These are phyloP conservation scores for Parasarocladium wereldwijsianum DNA, from an alignment of 2,329 filamentous ascomycete species.

Conservation along the genomic window DNA sequence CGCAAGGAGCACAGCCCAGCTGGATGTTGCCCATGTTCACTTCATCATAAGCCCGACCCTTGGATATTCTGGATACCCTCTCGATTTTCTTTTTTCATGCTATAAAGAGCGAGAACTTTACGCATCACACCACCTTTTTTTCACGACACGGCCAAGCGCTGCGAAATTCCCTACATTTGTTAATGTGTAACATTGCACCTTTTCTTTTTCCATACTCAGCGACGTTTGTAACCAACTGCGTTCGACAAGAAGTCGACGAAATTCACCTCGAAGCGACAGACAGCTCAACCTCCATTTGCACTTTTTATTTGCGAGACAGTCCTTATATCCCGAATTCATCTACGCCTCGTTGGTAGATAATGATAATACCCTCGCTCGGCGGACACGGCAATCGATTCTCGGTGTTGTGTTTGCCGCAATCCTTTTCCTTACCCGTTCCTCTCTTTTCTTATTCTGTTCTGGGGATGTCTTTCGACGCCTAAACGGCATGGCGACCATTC, in stretches of 20 bases:
- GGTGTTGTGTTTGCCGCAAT: too few species aligned
- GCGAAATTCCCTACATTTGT: too few species aligned
- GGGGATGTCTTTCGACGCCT: background rate
- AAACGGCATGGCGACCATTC: background rate
- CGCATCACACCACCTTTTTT: too few species aligned
- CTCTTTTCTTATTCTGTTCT: background rate
- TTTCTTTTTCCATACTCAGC: too few species aligned
- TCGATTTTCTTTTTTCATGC: background rate
- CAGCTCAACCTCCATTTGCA: constrained; percentile 2
- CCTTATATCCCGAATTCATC: too few species aligned
- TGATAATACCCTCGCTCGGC: constrained; percentile 3
- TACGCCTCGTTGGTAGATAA: constrained; percentile 2
- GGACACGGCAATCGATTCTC: constrained; percentile 3
- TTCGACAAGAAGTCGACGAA: constrained; percentile 4
- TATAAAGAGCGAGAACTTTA: constrained; percentile 2
- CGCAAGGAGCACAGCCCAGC: constrained; percentile 7
- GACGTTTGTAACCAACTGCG: background rate
- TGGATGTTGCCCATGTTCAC: constrained; percentile 23
- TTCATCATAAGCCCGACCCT: constrained; percentile 17
- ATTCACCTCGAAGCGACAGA: constrained; percentile 2
- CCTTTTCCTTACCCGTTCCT: too few species aligned
- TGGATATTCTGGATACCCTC: constrained; percentile 3
- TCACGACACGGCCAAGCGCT: too few species aligned
- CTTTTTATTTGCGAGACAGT: background rate
- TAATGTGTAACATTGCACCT: constrained; percentile 2